These are phyloP conservation scores for Didymellaceae sp. DNA, from an alignment of 2,329 filamentous ascomycete genomes.

Conservation along the genomic window DNA sequence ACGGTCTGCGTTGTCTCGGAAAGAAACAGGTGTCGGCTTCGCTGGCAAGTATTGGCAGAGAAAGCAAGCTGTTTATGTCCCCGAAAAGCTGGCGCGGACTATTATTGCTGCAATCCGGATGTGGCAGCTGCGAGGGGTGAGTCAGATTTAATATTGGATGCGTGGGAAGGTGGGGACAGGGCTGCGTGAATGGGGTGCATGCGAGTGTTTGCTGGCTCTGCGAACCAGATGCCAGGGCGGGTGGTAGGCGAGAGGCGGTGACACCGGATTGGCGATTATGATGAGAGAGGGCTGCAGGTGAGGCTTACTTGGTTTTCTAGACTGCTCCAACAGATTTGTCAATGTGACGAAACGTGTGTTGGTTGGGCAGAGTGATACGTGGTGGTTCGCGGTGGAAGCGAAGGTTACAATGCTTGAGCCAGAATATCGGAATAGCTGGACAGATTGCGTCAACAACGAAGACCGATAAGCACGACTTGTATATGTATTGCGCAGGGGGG, in stretches of 20 bases:
- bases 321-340: conserved; percentile 11
- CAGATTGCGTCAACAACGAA: conserved; percentile 11
- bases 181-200: conserved; percentile 29
- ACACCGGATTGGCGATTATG: conserved; percentile 31
- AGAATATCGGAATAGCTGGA: conserved; percentile 1
- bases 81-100: conserved; percentile 33
- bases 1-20: conserved; percentile 42
- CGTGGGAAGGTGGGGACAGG: conserved; percentile 29
- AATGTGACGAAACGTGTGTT: conserved; percentile 2
- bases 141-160: conserved; percentile 46
- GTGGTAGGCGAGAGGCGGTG: conserved; percentile 27
- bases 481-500: conserved; percentile 11
- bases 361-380: conserved; percentile 20
- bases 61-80: conserved; percentile 28
- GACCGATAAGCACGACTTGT: conserved; percentile 2
- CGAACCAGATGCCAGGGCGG: conserved; percentile 20
- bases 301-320: conserved; percentile 41
- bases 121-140: conserved; percentile 37
- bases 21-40: conserved; percentile 34
- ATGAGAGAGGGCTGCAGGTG: conserved; percentile 36
- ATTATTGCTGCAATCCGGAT: conserved; percentile 26
- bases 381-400: conserved; percentile 18
- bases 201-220: conserved; percentile 42
- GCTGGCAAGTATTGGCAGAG: conserved; percentile 40
- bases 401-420: conserved; percentile 8